Evolutionary conservation across 306 rosid species (phyloP), one percentile per base, ranked within the genome.

Genomic region (Citrullus colocynthis): DNA sequence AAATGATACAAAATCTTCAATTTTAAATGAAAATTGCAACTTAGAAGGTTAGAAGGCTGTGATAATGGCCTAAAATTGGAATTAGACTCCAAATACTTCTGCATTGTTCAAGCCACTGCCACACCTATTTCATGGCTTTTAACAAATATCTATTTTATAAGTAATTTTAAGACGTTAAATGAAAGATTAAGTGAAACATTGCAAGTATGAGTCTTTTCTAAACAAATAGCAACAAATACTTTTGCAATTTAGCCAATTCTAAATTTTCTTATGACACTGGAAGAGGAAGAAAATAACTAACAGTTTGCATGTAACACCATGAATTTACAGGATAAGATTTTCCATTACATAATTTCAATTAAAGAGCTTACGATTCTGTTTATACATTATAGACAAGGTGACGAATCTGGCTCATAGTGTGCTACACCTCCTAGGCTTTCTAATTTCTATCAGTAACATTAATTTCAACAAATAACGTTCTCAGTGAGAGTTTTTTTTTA

Each of bases 331-430:
- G 74, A 66, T 66, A 74, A 54, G 56, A 74, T 56, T 75, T 36
- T 56, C 78, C 79, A 57, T 57, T 75, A 12, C 54, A 76, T 14
- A 2, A 3, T n/a, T 59, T 10, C 9, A 18, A 76, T 37, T 42
- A 59, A 57, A 58, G 64, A 37, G 37, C 10, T 58, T 74, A 15
- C 9, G 39, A 55, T 74, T 74, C 64, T 30, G n/a, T 74, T 74
- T 74, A 74, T 74, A 74, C 51, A 54, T 39, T 56, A 76, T 76
- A 76, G 69, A 76, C 69, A 59, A 76, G 41, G 56, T 76, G 55
- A 57, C 55, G 55, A 44, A 34, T 76, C 49, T 54, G 79, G 55
- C 52, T 57, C 66, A 58, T 54, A n/a, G 4, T 76, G n/a, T 66
- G 54, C 70, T 37, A 74, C 56, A 59, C 70, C 55, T 76, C 70